Evolutionary conservation across 2,329 filamentous ascomycete genomes (phyloP).

Genomic region (Trichoderma sp.): DNA sequence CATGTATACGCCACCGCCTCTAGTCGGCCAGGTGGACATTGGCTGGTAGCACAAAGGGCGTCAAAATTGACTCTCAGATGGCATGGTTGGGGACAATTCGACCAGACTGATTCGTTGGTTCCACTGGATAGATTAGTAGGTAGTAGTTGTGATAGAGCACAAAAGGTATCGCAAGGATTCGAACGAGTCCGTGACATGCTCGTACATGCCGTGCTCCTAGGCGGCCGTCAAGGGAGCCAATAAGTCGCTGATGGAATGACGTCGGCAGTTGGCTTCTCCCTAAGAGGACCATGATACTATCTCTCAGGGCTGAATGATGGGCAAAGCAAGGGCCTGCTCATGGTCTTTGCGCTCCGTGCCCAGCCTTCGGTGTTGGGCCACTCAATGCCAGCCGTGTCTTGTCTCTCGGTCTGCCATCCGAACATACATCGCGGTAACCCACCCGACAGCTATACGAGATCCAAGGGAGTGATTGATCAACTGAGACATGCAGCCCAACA

Average conservation of each 20-base stretch:
- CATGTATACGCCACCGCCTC: not conserved
- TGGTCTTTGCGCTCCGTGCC: not conserved
- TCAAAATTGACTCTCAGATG: not conserved
- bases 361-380: not conserved
- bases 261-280: not conserved
- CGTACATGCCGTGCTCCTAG: not conserved
- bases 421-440: not conserved
- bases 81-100: not conserved
- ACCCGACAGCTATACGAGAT: conserved; percentile 1
- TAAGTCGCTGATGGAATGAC: not conserved
- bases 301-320: not conserved
- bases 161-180: not conserved
- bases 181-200: not conserved
- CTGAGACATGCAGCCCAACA: conserved; percentile 10
- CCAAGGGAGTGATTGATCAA: not conserved
- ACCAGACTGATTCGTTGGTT: not conserved
- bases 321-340: not conserved
- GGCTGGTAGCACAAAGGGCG: not conserved
- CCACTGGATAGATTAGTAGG: not conserved
- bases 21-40: not conserved
- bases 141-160: too few species aligned
- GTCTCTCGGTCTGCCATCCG: not conserved
- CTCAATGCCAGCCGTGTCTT: not conserved
- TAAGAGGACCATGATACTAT: not conserved
- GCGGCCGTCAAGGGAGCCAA: not conserved